A percentile compares a stretch with the other conserved stretches of the same genome.
Conservation (phyloP, 2,329 filamentous ascomycete genomes). For the Dactylellina sp. region DNA sequence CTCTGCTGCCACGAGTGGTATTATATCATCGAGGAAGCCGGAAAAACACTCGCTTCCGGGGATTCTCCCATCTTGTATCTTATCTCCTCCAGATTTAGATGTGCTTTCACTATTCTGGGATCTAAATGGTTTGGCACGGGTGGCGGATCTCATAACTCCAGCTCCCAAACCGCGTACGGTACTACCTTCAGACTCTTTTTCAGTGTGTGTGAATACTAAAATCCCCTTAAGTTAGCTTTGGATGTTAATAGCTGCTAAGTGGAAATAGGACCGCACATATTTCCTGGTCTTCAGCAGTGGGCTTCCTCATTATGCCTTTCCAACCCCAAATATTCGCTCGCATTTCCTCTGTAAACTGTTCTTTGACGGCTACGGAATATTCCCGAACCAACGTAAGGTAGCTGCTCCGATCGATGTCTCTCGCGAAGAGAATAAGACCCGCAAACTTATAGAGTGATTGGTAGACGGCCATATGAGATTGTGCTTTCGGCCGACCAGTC, state of each 20-base stretch:
- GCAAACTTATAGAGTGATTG: constrained; percentile 82
- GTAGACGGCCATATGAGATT: constrained; percentile 44
- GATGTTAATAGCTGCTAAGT: not conserved
- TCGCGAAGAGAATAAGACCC: constrained; percentile 85
- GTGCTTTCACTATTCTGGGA: constrained; percentile 74
- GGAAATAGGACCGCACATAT: constrained; percentile 65
- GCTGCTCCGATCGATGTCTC: constrained; percentile 82
- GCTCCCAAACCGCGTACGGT: constrained; percentile 87
- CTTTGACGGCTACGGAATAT: constrained; percentile 68
- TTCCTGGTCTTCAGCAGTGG: constrained; percentile 80
- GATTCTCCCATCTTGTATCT: constrained; percentile 69
- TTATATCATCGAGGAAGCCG: constrained; percentile 81
- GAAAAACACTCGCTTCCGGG: constrained; percentile 75
- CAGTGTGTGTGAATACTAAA: constrained; percentile 82
- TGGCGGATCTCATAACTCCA: constrained; percentile 94
- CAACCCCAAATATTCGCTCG: constrained; percentile 80
- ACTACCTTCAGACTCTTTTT: constrained; percentile 84
- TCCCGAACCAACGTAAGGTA: constrained; percentile 63
- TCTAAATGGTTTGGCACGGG: constrained; percentile 78
- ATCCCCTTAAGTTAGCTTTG: not conserved
- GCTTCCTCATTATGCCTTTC: constrained; percentile 81
- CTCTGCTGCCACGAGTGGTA: constrained; percentile 87
- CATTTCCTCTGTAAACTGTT: constrained; percentile 85
- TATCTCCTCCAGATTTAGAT: constrained; percentile 69
- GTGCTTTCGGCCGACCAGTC: constrained; percentile 22